Conservation (phyloP, 352 stramenopile genomes). For the Peronospora farinosa region DNA sequence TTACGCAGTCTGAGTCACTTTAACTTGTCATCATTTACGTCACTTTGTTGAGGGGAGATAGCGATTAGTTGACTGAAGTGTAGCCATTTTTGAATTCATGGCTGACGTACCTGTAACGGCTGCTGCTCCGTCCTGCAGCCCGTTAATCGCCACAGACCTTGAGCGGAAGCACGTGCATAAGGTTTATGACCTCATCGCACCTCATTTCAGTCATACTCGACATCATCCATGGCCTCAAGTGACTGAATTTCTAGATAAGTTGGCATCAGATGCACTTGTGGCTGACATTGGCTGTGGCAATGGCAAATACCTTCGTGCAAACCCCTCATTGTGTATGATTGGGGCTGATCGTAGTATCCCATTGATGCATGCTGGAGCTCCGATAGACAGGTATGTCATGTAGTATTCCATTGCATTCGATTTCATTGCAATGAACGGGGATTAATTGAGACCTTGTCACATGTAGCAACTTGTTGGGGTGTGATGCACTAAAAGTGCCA, state of each 20-base stretch:
- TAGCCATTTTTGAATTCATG: constrained; percentile 2
- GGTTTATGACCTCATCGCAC: constrained; percentile 80
- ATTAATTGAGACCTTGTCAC: constrained; percentile 5
- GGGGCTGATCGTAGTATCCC: constrained; percentile 71
- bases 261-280: constrained; percentile 49
- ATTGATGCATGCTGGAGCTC: constrained; percentile 47
- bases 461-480: constrained; percentile 54
- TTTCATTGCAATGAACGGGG: not conserved
- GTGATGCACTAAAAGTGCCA: constrained; percentile 61
- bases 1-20: not conserved
- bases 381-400: constrained; percentile 37
- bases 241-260: constrained; percentile 43
- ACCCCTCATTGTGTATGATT: constrained; percentile 55
- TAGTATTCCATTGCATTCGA: not conserved
- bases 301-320: constrained; percentile 73
- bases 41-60: not conserved
- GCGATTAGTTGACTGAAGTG: not conserved
- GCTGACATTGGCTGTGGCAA: constrained; percentile 79
- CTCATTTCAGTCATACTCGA: constrained; percentile 80
- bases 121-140: constrained; percentile 8
- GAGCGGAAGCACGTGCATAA: constrained; percentile 80
- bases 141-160: constrained; percentile 43
- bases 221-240: constrained; percentile 79
- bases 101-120: constrained; percentile 5
- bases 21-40: not conserved